These are phyloP conservation scores for Podospora tetraspora DNA, from an alignment of 495 filamentous ascomycete species.

Conservation along the genomic window DNA sequence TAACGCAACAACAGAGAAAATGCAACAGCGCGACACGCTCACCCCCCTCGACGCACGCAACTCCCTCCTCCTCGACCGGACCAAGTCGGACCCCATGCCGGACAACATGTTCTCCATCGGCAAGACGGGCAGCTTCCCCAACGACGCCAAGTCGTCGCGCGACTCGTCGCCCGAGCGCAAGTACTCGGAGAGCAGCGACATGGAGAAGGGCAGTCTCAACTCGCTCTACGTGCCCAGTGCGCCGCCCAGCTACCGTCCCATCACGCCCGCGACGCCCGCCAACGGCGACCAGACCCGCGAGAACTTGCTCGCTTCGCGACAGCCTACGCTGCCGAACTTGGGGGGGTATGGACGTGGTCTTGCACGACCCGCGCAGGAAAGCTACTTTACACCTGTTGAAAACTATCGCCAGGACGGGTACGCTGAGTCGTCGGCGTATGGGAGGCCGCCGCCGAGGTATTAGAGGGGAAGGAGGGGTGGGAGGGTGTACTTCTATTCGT, in stretches of 20 bases:
- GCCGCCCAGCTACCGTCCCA: constrained; percentile 19
- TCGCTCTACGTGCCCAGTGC: constrained; percentile 10
- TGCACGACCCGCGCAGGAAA: constrained; percentile 3
- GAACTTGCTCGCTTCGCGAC: constrained; percentile 20
- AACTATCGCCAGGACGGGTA: constrained; percentile 2
- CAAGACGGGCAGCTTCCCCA: constrained; percentile 23
- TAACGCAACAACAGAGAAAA: constrained; percentile 58
- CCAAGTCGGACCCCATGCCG: constrained; percentile 21
- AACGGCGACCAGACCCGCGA: constrained; percentile 16
- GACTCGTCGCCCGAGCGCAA: constrained; percentile 15
- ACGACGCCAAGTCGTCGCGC: constrained; percentile 20
- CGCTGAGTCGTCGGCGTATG: constrained; percentile 3
- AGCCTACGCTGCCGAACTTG: constrained; percentile 30
- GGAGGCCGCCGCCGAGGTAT: background rate
- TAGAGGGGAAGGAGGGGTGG: background rate
- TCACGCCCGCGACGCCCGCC: constrained; percentile 29
- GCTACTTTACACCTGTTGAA: background rate
- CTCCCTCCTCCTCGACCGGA: constrained; percentile 65
- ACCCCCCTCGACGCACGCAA: constrained; percentile 88
- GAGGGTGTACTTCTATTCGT: constrained; percentile 4
- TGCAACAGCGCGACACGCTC: constrained; percentile 75
- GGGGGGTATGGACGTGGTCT: constrained; percentile 8
- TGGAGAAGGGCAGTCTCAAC: constrained; percentile 2
- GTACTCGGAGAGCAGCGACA: constrained; percentile 17
- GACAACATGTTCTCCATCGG: constrained; percentile 28